Base-by-base conservation (phyloP, 352 stramenopile genomes). In the Phytophthora melonis region DNA sequence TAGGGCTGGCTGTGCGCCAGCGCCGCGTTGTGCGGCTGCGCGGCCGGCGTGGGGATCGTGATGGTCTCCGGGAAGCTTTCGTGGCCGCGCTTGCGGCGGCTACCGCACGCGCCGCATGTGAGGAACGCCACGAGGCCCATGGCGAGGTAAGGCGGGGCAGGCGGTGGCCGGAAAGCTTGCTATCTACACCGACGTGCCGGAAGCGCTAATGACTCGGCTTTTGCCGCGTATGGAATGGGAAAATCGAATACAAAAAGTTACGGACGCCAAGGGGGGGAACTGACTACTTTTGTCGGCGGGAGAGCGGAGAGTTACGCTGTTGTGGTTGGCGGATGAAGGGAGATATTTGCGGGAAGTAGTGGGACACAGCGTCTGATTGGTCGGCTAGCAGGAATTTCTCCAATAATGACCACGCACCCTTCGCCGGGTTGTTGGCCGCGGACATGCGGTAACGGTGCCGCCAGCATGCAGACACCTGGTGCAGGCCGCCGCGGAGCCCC, bases 41-140 rank as follows among this genome's bases (percentile, higher is more conserved):
- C 56, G 21, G 66, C 60, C 30, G 77, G 59, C 43, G 63, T 75
- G 52, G 77, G 73, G 55, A 81, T 78, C 23, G 77, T 83, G 59
- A 83, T 83, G 50, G 74, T 81, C 11, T 81, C 77, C 19, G 73
- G 58, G 58, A 81, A 81, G 60, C 55, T 78, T 25, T 74, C 63
- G 27, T 75, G 63, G 16, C 66, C 59, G 56, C 55, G 66, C 55
- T 83, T 84, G 55, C 74, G 71, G 23, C 68, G 65, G 27, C 74
- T 77, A 5, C 66, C 55, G 56, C 75, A 82, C 53, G 63, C 63
- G 53, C 75, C 75, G 64, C 75, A 82, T 55, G 75, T 79, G 62
- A 82, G 47, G 67, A 82, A 82, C 58, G 58, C 66, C 47, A 82
- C 32, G 19, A 82, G 68, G 49, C 75, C 71, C 66, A 72, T 82